A percentile compares a stretch with the other conserved stretches of the same genome.
These are phyloP conservation scores for Haplographium delicatum DNA, from an alignment of 495 filamentous ascomycete species.

Conservation along the genomic window DNA sequence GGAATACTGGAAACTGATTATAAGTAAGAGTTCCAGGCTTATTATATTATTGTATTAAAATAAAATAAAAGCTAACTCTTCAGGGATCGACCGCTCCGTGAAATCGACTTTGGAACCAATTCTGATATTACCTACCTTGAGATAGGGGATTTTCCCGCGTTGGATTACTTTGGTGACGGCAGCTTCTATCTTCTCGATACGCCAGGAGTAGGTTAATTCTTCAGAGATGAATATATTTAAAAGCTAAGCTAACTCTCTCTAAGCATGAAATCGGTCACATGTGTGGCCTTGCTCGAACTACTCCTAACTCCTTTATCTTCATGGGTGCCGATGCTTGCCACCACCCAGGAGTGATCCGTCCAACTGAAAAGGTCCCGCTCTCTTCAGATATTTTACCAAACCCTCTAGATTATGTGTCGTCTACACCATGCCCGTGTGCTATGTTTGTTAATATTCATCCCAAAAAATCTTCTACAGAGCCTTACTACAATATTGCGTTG, in stretches of 20 bases:
- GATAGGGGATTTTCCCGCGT: constrained; percentile 41
- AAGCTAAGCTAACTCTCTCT: too few species aligned
- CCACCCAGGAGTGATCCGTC: constrained; percentile 39
- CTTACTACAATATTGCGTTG: constrained; percentile 33
- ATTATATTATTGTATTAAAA: too few species aligned
- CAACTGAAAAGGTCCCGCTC: constrained; percentile 38
- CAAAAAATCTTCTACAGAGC: constrained; percentile 28
- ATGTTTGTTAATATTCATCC: constrained; percentile 22
- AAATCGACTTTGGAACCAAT: too few species aligned
- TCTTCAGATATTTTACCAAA: constrained; percentile 33
- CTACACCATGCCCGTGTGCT: constrained; percentile 18
- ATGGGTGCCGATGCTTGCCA: constrained; percentile 51
- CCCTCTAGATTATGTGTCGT: constrained; percentile 20
- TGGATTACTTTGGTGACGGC: constrained; percentile 55
- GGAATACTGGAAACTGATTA: constrained; percentile 35
- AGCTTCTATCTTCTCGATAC: constrained; percentile 48
- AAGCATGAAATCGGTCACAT: constrained; percentile 48
- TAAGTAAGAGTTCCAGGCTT: constrained; percentile 32
- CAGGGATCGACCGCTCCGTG: constrained; percentile 25
- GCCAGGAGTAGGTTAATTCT: too few species aligned
- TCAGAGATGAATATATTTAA: too few species aligned
- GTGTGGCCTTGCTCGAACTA: constrained; percentile 42
- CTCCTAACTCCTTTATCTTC: constrained; percentile 43
- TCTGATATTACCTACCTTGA: too few species aligned
- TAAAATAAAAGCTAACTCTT: too few species aligned